Base-by-base conservation (phyloP, 2,329 filamentous ascomycete species). In the Colletotrichum graminicola region DNA sequence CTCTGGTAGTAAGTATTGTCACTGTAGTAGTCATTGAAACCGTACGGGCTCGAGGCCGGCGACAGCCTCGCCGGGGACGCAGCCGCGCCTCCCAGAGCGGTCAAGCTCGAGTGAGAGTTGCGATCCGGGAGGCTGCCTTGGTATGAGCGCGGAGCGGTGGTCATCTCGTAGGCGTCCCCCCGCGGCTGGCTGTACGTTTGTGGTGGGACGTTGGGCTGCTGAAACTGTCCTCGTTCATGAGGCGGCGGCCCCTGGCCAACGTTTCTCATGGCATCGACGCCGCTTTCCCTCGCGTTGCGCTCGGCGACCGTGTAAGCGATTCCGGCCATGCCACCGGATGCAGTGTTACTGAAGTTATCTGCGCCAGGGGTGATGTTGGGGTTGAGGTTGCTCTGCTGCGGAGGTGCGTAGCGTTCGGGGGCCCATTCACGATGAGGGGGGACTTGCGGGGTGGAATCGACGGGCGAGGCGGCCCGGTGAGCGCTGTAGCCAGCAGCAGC, bases 241-340 rank as follows among this genome's bases (percentile, higher is more conserved):
- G 65, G 72, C 55, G 67, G 71, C 32, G 54, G 41, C 32, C 49
- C 43, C 12, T 82, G 78, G 41, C 80, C 78, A 26, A 74, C 70
- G 55, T 75, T 83, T 76, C 86, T 84, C 79, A 90, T 84, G 57
- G 90, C 90, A 66, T 92, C 88, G 71, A 91, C 75, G 32, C 90
- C 91, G 79, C 90, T 91, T 75, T 92, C 87, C 73, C 90, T 84
- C 73, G 89, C 85, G 80, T 91, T 89, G 62, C 85, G 86, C 75
- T 91, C 90, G 61, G 91, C 91, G 60, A 92, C 88, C 66, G 84
- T 88, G 76, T 90, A 85, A 49, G 92, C 91, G 71, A 93, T 89
- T 66, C 90, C 91, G 39, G 90, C 85, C 80, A 94, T 90, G 67
- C 90, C 91, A 75, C 90, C 91, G 29, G 86, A 85, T 21, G 91